Evolutionary conservation across 2,329 filamentous ascomycete species (phyloP).

Genomic region (Diaporthe sp.): DNA sequence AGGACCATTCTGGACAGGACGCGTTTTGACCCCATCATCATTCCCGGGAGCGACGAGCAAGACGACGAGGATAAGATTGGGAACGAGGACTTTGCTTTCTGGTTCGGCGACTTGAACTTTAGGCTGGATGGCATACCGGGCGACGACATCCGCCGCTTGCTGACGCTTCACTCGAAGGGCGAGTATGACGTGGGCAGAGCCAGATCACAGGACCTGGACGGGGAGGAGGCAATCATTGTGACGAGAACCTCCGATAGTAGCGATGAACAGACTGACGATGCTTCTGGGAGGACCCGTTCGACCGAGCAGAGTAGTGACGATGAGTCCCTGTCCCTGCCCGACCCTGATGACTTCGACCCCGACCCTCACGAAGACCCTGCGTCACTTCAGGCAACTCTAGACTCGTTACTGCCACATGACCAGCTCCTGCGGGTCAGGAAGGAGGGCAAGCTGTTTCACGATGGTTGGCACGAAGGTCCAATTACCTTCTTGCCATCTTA

Average conservation of each 20-base stretch:
- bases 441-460: slow-evolving; percentile 83
- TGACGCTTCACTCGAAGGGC: slow-evolving; percentile 85
- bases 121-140: slow-evolving; percentile 89
- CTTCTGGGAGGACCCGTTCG: slow-evolving; percentile 45
- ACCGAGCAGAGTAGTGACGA: slow-evolving; percentile 51
- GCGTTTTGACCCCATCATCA: slow-evolving; percentile 80
- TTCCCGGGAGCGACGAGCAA: slow-evolving; percentile 70
- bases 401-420: slow-evolving; percentile 90
- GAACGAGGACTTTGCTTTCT: slow-evolving; percentile 94
- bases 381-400: slow-evolving; percentile 88
- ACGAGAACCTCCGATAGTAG: slow-evolving; percentile 57
- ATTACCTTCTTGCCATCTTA: slow-evolving; percentile 95
- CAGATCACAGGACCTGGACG: slow-evolving; percentile 53
- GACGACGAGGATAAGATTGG: slow-evolving; percentile 80
- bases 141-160: slow-evolving; percentile 86
- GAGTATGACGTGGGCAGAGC: slow-evolving; percentile 74
- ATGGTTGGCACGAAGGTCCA: slow-evolving; percentile 91
- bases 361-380: slow-evolving; percentile 83
- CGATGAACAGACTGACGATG: slow-evolving; percentile 58
- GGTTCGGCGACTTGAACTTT: slow-evolving; percentile 97
- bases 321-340: slow-evolving; percentile 62
- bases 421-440: slow-evolving; percentile 83
- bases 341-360: slow-evolving; percentile 75
- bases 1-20: slow-evolving; percentile 81
- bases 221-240: slow-evolving; percentile 65